Evolutionary conservation across 2,329 filamentous ascomycete genomes (phyloP), one percentile per base, ranked within the genome.

Genomic region (Neopestalotiopsis rosae): DNA sequence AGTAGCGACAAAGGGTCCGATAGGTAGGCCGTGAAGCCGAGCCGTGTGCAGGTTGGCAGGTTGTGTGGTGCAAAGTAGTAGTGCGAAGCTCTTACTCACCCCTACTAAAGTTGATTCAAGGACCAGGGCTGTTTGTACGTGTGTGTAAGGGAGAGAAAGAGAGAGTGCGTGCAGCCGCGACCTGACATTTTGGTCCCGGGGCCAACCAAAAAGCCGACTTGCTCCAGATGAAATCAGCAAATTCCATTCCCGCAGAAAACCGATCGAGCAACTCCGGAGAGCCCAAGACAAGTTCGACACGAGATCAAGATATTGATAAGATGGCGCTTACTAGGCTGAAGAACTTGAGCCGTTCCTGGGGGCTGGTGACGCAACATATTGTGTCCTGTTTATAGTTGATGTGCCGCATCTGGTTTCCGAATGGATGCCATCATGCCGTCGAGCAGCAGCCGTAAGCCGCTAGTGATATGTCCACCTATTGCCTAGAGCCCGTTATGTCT

Each of bases 321-420:
- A 52, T 52, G 45, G 45, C 45, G 45, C 45, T 52, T 52, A 24
- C 45, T 52, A 52, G 45, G 45, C 45, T 52, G 45, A 52, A 52
- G 45, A 52, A 52, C n/a, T 52, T 52, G 45, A n/a, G 20, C 45
- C 45, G 45, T 52, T 52, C 45, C 45, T 52, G 45, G 45, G 20
- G 20, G 45, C 45, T 52, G 45, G 45, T 52, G 45, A 52, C 45
- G 45, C 45, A 52, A 52, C 45, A 52, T 52, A 52, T 52, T 52
- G n/a, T 52, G 45, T 52, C 7, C 45, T 52, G 45, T 52, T n/a
- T 52, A 52, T 52, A 52, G 45, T 52, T 17, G 45, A 52, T 52
- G n/a, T 52, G 45, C 45, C 20, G 45, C 45, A 52, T 52, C n/a
- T 20, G 45, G 17, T 20, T 52, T 20, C 45, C 45, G 45, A 52